Conservation (phyloP, 164 flowering plant species). For the Santalum album region DNA sequence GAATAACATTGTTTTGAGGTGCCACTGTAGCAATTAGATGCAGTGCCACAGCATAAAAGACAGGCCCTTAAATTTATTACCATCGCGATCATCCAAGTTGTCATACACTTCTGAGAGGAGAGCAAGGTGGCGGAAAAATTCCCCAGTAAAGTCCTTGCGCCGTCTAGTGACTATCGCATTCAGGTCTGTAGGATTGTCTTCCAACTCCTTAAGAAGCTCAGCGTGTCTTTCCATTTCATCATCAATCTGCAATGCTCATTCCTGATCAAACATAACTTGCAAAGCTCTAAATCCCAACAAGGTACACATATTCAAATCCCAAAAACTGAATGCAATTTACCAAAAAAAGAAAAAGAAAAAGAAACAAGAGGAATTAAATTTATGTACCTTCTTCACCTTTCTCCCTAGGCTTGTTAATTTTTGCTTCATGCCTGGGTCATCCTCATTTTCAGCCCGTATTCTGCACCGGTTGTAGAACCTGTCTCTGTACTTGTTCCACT, state of each 20-base stretch:
- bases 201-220: conserved; percentile 74
- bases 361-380: no score
- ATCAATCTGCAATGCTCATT: conserved; percentile 67
- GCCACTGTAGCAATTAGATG: no score
- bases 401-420: conserved; percentile 36
- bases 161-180: conserved; percentile 63
- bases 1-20: no score
- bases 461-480: conserved; percentile 60
- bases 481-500: conserved; percentile 77
- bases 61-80: conserved; percentile 48
- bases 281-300: conserved; percentile 9
- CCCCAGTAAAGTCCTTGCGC: conserved; percentile 78
- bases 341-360: background rate
- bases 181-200: conserved; percentile 62
- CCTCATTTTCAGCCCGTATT: conserved; percentile 46
- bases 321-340: background rate
- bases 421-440: conserved; percentile 45
- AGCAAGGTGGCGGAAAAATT: conserved; percentile 64
- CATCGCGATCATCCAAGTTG: conserved; percentile 82
- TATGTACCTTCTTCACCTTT: conserved; percentile 69
- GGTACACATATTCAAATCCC: background rate
- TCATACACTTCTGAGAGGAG: conserved; percentile 63
- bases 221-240: conserved; percentile 73
- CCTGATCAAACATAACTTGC: conserved; percentile 16
- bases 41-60: no score